Evolutionary conservation across 352 stramenopile genomes (phyloP), one percentile per base, ranked within the genome.

Genomic region (Phytophthora cactorum): DNA sequence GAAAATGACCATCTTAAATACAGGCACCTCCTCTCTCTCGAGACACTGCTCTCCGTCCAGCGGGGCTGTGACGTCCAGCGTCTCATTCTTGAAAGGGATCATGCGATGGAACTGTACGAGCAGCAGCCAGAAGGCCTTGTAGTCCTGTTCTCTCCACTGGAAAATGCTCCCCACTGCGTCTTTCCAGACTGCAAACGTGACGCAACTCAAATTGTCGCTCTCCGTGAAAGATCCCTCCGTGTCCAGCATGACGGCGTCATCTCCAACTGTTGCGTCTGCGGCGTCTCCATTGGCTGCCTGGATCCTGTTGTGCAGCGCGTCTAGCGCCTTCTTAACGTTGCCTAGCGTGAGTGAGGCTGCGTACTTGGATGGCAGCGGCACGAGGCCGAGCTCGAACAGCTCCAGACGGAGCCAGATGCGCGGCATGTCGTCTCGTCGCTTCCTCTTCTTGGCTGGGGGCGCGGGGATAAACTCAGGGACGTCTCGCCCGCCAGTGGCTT

Each of bases 401-500:
- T 95, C 88, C 27, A 95, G 66, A 45, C 88, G 88, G 46, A 95
- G 73, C 88, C 88, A 95, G 57, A 95, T 84, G 56, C 77, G 83
- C 49, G 81, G 68, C 79, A 90, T 91, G 22, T 51, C 43, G 59
- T 63, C 68, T 15, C 54, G 61, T 12, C 67, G 69, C 51, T 74
- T 77, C 38, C 72, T 52, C 32, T 79, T 79, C 59, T 79, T 79
- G 46, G 72, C 72, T 46, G 72, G 72, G 15, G 72, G 72, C n/a
- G 72, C 59, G 43, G 63, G 57, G 34, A 69, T 70, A 45, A 79
- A 74, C 44, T 74, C 63, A 61, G 63, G 52, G 47, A 68, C 45
- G 68, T 74, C 68, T 73, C 56, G 63, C 45, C 59, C 60, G 63
- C 71, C 44, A 68, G 52, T 70, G 61, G 66, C 49, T 74, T 73